phyloP scores from a whole-genome alignment of 768 basidiomycete species.

The Mycena crocata region DNA sequence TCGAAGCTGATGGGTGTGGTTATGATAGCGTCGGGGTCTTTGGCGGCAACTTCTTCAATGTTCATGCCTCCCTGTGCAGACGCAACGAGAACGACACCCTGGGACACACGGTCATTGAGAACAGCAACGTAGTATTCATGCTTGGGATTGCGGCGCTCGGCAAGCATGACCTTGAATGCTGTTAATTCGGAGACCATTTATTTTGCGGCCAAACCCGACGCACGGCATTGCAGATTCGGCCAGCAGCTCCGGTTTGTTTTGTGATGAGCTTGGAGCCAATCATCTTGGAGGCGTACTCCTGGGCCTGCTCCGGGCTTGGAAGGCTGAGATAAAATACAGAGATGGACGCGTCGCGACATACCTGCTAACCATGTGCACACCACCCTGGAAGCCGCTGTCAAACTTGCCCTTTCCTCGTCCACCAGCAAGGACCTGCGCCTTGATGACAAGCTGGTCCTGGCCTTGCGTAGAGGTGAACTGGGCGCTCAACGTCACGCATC shows the following conservation, averaged over 20 bases:
- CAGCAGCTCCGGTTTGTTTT: conserved; percentile 95
- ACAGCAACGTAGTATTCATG: conserved; percentile 99
- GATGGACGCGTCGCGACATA: conserved; percentile 44
- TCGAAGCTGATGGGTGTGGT: conserved; percentile 92
- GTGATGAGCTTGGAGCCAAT: conserved; percentile 95
- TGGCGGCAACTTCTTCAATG: conserved; percentile 98
- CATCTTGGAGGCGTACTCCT: conserved; percentile 92
- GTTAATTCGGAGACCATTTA: background rate
- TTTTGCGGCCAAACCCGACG: conserved; percentile 40
- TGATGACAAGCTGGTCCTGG: conserved; percentile 88
- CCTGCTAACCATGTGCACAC: conserved; percentile 95
- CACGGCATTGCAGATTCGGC: conserved; percentile 95
- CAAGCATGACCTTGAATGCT: conserved; percentile 90
- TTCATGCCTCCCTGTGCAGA: conserved; percentile 99
- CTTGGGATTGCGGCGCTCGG: conserved; percentile 90
- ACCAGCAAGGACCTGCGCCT: conserved; percentile 98
- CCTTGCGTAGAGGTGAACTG: conserved; percentile 55
- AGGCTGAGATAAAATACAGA: conserved; percentile 17
- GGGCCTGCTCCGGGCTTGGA: conserved; percentile 81
- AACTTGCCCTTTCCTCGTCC: conserved; percentile 99
- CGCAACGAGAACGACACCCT: conserved; percentile 92
- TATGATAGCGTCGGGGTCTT: conserved; percentile 94
- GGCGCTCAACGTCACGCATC: conserved; percentile 20
- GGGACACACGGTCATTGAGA: conserved; percentile 91
- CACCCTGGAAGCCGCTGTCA: conserved; percentile 95